Evolutionary conservation across 2,329 filamentous ascomycete species (phyloP).

Genomic region (Thermoascus crustaceus): DNA sequence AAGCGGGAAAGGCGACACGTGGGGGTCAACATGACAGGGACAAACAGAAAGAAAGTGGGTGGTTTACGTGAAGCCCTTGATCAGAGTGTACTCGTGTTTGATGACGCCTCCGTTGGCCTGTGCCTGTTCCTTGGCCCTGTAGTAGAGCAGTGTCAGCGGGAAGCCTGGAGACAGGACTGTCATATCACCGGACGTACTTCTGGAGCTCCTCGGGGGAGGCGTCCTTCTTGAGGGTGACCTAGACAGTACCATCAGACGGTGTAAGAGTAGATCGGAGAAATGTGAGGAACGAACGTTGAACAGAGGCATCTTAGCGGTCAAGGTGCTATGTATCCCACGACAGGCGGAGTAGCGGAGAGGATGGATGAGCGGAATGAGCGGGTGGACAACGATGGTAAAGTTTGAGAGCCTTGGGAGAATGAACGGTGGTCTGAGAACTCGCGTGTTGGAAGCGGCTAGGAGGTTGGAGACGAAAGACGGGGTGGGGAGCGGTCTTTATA

Average conservation of each 20-base stretch:
- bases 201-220: constrained; percentile 59
- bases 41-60: neutral
- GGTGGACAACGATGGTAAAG: too few relatives aligned
- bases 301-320: constrained; percentile 26
- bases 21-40: neutral
- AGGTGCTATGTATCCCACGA: constrained; percentile 1
- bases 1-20: neutral
- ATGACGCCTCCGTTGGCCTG: constrained; percentile 73
- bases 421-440: too few relatives aligned
- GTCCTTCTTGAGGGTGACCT: constrained; percentile 75
- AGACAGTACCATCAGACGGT: constrained; percentile 2
- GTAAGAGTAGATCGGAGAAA: neutral
- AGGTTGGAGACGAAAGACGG: constrained; percentile 1
- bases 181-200: constrained; percentile 43
- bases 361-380: neutral
- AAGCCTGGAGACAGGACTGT: neutral
- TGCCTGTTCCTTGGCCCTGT: constrained; percentile 68
- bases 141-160: neutral
- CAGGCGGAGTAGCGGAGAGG: neutral
- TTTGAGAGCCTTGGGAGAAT: too few relatives aligned
- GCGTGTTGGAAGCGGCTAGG: too few relatives aligned
- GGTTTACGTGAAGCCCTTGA: constrained; percentile 88
- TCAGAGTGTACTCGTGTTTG: constrained; percentile 71
- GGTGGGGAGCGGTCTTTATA: neutral
- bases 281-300: constrained; percentile 26